A percentile compares a stretch with the other conserved stretches of the same genome.
Evolutionary conservation across 1,139 yeast species (phyloP).

Genomic region (Hansenula anomala): DNA sequence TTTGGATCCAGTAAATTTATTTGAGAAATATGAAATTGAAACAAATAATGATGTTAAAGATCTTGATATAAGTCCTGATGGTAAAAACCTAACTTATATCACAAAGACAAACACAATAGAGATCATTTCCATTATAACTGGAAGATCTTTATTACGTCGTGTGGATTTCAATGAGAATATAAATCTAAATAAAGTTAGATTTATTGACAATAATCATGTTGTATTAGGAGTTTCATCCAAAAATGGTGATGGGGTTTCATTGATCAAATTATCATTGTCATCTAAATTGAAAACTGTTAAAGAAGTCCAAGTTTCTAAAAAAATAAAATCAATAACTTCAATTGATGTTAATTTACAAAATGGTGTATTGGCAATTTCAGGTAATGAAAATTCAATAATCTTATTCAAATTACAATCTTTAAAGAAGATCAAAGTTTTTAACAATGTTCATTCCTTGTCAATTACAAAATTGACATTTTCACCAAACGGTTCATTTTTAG

Average conservation of each 20-base stretch:
- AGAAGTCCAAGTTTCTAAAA: constrained; percentile 41
- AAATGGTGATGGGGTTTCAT: constrained; percentile 31
- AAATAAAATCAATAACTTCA: constrained; percentile 63
- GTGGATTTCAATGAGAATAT: constrained; percentile 19
- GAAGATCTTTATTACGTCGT: constrained; percentile 24
- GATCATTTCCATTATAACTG: constrained; percentile 31
- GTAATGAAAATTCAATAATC: constrained; percentile 66
- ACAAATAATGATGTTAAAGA: constrained; percentile 51
- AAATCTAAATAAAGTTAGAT: constrained; percentile 55
- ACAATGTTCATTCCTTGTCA: constrained; percentile 69
- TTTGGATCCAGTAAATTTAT: constrained; percentile 54
- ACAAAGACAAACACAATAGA: constrained; percentile 30
- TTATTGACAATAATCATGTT: constrained; percentile 34
- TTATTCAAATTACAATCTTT: constrained; percentile 35
- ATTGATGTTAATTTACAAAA: constrained; percentile 45
- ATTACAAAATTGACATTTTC: constrained; percentile 72
- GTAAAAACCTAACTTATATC: constrained; percentile 52
- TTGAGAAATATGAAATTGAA: constrained; percentile 48
- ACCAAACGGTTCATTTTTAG: constrained; percentile 64
- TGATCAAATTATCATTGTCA: constrained; percentile 16
- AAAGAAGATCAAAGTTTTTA: constrained; percentile 34
- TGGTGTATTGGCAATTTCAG: constrained; percentile 66
- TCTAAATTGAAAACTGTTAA: constrained; percentile 25
- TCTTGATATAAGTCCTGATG: constrained; percentile 45
- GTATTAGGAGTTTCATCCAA: constrained; percentile 47